These are phyloP conservation scores for Clathrospora elynae DNA, from an alignment of 2,329 filamentous ascomycete genomes.

Conservation along the genomic window DNA sequence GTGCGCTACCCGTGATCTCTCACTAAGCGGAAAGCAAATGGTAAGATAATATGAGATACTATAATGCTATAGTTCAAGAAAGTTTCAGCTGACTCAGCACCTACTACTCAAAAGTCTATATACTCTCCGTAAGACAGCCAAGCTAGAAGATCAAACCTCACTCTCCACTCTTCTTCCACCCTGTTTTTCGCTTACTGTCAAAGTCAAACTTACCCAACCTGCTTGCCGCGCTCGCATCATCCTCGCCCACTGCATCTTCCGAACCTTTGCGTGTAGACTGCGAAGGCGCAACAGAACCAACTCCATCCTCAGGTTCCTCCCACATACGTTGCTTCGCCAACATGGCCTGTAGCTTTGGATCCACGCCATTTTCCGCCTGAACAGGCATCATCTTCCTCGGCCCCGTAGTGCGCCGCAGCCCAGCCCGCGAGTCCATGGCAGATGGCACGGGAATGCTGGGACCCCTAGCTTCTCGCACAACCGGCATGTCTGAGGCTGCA, in stretches of 20 bases:
- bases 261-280: conserved; percentile 11
- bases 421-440: conserved; percentile 5
- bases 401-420: conserved; percentile 2
- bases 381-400: conserved; percentile 9
- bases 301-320: conserved; percentile 13
- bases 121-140: no score
- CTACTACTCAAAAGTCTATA: no score
- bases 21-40: neutral
- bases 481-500: conserved; percentile 12
- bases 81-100: neutral
- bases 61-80: no score
- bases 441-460: conserved; percentile 6
- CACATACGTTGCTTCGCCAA: conserved; percentile 18
- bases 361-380: conserved; percentile 6
- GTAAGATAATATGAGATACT: neutral
- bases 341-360: conserved; percentile 13
- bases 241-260: neutral
- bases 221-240: conserved; percentile 1
- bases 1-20: no score
- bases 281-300: conserved; percentile 12
- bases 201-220: conserved; percentile 10
- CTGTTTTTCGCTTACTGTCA: conserved; percentile 15
- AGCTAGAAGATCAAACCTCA: no score
- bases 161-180: conserved; percentile 17
- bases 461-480: conserved; percentile 14